phyloP scores from a whole-genome alignment of 2,329 filamentous ascomycete species.

The Verticillium tricorpus region DNA sequence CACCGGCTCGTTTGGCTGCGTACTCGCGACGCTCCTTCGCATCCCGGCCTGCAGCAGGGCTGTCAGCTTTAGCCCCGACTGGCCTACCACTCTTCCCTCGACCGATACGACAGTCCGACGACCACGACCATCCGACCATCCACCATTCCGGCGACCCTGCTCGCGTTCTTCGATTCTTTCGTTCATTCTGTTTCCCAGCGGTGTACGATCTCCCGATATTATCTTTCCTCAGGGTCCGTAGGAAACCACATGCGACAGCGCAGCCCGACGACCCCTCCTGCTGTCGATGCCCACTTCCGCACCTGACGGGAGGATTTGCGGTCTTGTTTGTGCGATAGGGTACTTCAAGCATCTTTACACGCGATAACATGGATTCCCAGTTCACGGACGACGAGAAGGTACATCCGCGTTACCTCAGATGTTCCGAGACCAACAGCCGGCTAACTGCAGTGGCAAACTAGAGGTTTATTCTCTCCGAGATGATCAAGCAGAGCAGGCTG shows the following conservation, averaged over 20 bases:
- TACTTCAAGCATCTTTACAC: not conserved
- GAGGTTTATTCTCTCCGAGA: constrained; percentile 54
- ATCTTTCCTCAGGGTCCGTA: not conserved
- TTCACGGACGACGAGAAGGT: constrained; percentile 51
- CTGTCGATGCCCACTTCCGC: not conserved
- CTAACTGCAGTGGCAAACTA: constrained; percentile 18
- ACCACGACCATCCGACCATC: not conserved
- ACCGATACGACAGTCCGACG: not conserved
- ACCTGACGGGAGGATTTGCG: not conserved
- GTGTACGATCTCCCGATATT: not conserved
- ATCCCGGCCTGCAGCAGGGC: not conserved
- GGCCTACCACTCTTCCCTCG: not conserved
- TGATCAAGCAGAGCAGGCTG: constrained; percentile 51
- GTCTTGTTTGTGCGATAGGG: not conserved
- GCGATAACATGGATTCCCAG: constrained; percentile 12
- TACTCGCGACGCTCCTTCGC: not conserved
- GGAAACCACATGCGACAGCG: not conserved
- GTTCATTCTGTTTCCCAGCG: not conserved
- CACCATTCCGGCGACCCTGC: not conserved
- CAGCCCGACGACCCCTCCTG: not conserved
- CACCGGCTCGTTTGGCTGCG: not conserved
- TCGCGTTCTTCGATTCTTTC: not conserved
- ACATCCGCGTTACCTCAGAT: constrained; percentile 11
- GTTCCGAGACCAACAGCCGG: constrained; percentile 1
- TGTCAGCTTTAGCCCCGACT: not conserved